phyloP scores from a whole-genome alignment of 129 eudicot genomes.

The Ambrosia trifida region DNA sequence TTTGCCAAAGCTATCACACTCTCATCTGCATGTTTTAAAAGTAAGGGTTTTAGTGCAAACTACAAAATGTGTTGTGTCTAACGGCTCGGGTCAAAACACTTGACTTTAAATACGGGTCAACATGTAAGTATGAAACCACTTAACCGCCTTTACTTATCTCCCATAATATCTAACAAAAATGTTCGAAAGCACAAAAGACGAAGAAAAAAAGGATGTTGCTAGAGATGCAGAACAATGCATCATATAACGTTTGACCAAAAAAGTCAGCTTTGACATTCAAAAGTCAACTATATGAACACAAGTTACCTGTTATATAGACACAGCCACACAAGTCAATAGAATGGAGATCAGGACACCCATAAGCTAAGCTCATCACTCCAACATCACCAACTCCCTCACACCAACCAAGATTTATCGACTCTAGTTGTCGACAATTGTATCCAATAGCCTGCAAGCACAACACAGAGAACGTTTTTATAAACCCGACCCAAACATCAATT shows the following conservation, averaged over 20 bases:
- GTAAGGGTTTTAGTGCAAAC: background rate
- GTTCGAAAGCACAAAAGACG: no score
- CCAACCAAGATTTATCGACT: constrained; percentile 90
- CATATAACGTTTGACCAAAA: background rate
- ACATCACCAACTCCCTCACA: constrained; percentile 83
- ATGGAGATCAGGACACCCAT: constrained; percentile 86
- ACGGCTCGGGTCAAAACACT: background rate
- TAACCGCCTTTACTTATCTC: no score
- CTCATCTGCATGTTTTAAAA: constrained; percentile 56
- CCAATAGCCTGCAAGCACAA: constrained; percentile 68
- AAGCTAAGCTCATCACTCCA: constrained; percentile 92
- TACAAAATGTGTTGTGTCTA: background rate
- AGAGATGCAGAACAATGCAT: background rate
- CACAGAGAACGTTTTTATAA: background rate
- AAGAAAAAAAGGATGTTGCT: no score
- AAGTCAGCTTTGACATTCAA: background rate
- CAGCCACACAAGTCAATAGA: constrained; percentile 90
- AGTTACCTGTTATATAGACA: constrained; percentile 86
- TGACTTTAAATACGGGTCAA: background rate
- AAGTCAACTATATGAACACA: constrained; percentile 7
- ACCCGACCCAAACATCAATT: background rate
- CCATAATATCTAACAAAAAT: no score
- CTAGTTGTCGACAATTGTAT: constrained; percentile 66
- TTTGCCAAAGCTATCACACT: constrained; percentile 88
- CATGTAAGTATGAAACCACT: background rate